Base-by-base conservation (phyloP, 129 eudicot genomes). In the Artemisia annua region DNA sequence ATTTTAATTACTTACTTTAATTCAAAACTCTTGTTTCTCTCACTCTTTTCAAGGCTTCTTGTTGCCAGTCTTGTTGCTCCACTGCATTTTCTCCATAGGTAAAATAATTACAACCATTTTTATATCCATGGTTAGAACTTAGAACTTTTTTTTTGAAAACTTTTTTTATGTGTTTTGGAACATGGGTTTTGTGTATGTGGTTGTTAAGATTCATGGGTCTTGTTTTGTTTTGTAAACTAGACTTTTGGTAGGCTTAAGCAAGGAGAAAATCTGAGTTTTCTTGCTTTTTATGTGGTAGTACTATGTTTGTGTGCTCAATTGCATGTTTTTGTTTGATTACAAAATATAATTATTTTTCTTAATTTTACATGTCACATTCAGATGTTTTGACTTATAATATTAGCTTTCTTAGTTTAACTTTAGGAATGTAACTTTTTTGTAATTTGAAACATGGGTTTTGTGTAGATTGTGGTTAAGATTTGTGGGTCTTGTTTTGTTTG, bases 21-120 rank as follows among this genome's bases (percentile, higher is more conserved):
- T 87, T 83, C 83, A 80, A 86, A 6, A 35, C 44, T 35, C 44
- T 75, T 71, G 68, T 16, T 64, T 64, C 69, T 39, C 69, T 39
- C 52, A 17, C 69, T 43, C 39, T 16, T 50, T 64, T 64, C 69
- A 39, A 64, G 69, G 68, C 68, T 63, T 63, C 68, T 63, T 63
- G 68, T 65, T 57, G 71, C 12, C 81, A 70, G 66, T 62, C 66
- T 62, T 39, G 69, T 64, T 65, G 56, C 54, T 61, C 67, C 76
- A 48, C 19, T 11, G 10, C 46, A 7, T 39, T 16, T 52, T 50
- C 53, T 55, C 44, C 57, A 43, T 19, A 63, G 69, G 75, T 78
- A 80, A 68, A 62, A 76, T 60, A 11, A 54, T 14, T 49, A 53
- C 67, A 13, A 7, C 2, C 46, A 52, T 19, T 75, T 54, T 8